phyloP scores from a whole-genome alignment of 2,329 filamentous ascomycete genomes.

The Fusarium scirpi region DNA sequence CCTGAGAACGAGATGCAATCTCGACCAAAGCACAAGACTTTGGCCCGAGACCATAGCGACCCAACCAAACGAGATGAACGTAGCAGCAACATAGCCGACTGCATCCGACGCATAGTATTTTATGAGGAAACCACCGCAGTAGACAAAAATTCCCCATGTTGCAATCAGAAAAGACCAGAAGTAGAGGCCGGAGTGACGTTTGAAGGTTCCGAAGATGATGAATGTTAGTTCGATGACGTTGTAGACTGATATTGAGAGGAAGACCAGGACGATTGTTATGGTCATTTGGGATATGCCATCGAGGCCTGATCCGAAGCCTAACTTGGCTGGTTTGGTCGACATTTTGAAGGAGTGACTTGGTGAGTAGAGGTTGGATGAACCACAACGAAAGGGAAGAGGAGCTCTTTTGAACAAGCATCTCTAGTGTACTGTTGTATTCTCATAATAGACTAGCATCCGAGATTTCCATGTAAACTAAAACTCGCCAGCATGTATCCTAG shows the following conservation, averaged over 20 bases:
- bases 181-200: slow-evolving; percentile 52
- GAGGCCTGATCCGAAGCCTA: slow-evolving; percentile 44
- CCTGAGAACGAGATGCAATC: slow-evolving; percentile 69
- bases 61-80: slow-evolving; percentile 47
- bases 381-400: background rate
- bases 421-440: background rate
- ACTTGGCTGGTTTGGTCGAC: slow-evolving; percentile 4
- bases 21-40: slow-evolving; percentile 71
- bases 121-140: slow-evolving; percentile 60
- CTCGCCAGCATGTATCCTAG: background rate
- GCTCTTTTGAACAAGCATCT: background rate
- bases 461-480: background rate
- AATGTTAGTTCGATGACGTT: slow-evolving; percentile 53
- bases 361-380: background rate
- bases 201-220: slow-evolving; percentile 54
- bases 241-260: slow-evolving; percentile 51
- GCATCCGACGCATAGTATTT: slow-evolving; percentile 49
- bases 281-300: slow-evolving; percentile 35
- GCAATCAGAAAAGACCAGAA: slow-evolving; percentile 55
- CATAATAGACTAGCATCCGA: background rate
- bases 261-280: slow-evolving; percentile 47
- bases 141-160: slow-evolving; percentile 51
- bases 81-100: slow-evolving; percentile 39
- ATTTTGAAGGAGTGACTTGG: background rate
- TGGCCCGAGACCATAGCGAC: slow-evolving; percentile 70